phyloP scores from a whole-genome alignment of 495 filamentous ascomycete genomes.

The Podospora sp. region DNA sequence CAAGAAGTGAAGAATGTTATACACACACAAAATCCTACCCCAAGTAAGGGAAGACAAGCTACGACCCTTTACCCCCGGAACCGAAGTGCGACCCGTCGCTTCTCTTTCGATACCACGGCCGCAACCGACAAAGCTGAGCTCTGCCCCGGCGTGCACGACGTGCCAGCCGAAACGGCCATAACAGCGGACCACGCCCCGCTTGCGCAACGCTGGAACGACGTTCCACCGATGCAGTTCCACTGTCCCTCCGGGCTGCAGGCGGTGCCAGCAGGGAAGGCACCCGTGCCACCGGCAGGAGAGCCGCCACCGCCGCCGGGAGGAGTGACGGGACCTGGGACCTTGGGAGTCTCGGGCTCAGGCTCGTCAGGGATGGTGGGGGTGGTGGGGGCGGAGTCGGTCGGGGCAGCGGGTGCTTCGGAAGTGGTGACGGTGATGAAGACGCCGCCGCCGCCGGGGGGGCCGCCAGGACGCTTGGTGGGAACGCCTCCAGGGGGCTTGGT shows the following conservation, averaged over 20 bases:
- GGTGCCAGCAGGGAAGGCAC: conserved; percentile 31
- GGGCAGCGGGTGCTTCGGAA: not conserved
- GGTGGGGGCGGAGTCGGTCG: conserved; percentile 9
- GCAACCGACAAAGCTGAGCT: conserved; percentile 11
- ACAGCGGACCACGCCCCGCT: conserved; percentile 45
- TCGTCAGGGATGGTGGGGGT: not conserved
- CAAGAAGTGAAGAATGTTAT: conserved; percentile 6
- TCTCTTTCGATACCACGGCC: conserved; percentile 20
- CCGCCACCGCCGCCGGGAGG: conserved; percentile 27
- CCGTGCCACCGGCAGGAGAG: conserved; percentile 27
- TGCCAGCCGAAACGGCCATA: conserved; percentile 43
- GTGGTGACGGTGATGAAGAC: conserved; percentile 61
- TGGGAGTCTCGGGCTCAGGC: not conserved
- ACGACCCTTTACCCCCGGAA: conserved; percentile 32
- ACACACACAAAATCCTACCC: not conserved
- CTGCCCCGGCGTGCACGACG: conserved; percentile 39
- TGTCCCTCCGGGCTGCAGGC: conserved; percentile 46
- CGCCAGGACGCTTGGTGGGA: conserved; percentile 19
- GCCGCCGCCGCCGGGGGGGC: conserved; percentile 63
- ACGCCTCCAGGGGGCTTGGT: not conserved
- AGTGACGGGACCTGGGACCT: conserved; percentile 10
- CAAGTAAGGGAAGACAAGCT: not conserved
- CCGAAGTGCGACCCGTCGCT: conserved; percentile 27
- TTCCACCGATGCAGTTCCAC: conserved; percentile 49
- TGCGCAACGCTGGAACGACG: conserved; percentile 49